These are phyloP conservation scores for Suhomyces xylopsoci DNA, from an alignment of 805 yeast species.

Conservation along the genomic window DNA sequence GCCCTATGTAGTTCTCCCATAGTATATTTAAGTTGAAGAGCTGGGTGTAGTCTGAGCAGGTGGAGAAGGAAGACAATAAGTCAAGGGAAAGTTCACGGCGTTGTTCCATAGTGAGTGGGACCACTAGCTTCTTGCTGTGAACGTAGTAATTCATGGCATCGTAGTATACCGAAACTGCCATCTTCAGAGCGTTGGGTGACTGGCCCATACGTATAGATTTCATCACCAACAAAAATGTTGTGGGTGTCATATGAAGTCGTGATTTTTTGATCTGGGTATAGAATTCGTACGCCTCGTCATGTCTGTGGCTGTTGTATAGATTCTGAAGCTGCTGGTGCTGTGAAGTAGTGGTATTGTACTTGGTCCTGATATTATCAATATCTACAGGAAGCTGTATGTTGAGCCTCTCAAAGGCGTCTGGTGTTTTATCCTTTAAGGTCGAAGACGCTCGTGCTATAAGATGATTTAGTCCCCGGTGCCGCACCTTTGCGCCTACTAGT, in stretches of 20 bases:
- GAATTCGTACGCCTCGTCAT: background rate
- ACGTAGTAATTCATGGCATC: slow-evolving; percentile 8
- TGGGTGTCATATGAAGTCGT: background rate
- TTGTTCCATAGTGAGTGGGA: slow-evolving; percentile 4
- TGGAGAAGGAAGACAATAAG: slow-evolving; percentile 7
- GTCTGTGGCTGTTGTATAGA: background rate
- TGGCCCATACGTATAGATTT: background rate
- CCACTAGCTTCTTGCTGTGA: slow-evolving; percentile 6
- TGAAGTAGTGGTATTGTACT: background rate
- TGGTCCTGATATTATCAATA: background rate
- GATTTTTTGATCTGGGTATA: background rate
- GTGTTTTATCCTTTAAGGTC: background rate
- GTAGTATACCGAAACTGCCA: slow-evolving; percentile 5
- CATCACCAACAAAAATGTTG: slow-evolving; percentile 1
- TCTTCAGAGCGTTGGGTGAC: slow-evolving; percentile 4
- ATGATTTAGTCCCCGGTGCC: background rate
- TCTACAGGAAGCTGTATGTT: background rate
- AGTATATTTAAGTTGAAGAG: slow-evolving; percentile 19
- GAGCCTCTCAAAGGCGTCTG: background rate
- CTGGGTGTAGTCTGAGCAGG: slow-evolving; percentile 19
- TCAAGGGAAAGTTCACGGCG: background rate
- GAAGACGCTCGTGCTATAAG: background rate
- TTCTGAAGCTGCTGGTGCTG: slow-evolving; percentile 3
- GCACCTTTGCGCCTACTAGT: background rate
- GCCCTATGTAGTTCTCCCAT: slow-evolving; percentile 17